Base-by-base conservation (phyloP, 225 moss, liverwort and hornwort species). In the Lunularia cruciata region DNA sequence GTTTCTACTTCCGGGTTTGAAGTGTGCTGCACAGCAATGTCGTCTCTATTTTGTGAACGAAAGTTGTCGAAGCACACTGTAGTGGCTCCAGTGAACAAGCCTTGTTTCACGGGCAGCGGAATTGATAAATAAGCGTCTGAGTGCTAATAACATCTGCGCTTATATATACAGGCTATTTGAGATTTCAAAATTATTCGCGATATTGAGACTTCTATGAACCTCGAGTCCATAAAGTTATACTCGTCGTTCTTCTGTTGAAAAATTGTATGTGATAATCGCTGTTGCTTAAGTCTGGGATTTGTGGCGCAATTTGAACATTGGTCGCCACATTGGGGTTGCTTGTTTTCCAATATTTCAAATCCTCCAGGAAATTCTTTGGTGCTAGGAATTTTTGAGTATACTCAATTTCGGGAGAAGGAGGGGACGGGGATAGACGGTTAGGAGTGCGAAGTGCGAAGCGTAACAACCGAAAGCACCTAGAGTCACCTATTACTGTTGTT, bases 41-140 rank as follows among this genome's bases (percentile, higher is more conserved):
- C n/a, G 1, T 37, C 32, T 45, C 63, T 43, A 5, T 7, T 45
- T 22, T n/a, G 3, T 0, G 23, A 22, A 9, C 10, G 28, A 38
- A 1, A 14, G 12, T 23, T 16, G 15, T 14, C 20, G 2, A 19
- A 2, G 20, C 14, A 20, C 18, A 15, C 30, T 31, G 60, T 60
- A 22, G n/a, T 2, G 38, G 6, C 37, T 38, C 58, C 58, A 0
- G 58, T 34, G 32, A 19, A 31, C 40, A 26, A 45, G 12, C 26
- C 42, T 3, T 63, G 25, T 15, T 20, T 10, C 9, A 27, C 37
- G 15, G 43, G 45, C 26, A 40, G 63, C 43, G 25, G n/a, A 43
- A 63, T 63, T 63, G 42, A 45, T 26, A 18, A 57, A 30, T 26
- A 11, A 65, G 56, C 27, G 56, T 57, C 56, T 13, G 49, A 18